Evolutionary conservation across 2,329 filamentous ascomycete species (phyloP), one percentile per base, ranked within the genome.

Genomic region (Didymella arachidicola): DNA sequence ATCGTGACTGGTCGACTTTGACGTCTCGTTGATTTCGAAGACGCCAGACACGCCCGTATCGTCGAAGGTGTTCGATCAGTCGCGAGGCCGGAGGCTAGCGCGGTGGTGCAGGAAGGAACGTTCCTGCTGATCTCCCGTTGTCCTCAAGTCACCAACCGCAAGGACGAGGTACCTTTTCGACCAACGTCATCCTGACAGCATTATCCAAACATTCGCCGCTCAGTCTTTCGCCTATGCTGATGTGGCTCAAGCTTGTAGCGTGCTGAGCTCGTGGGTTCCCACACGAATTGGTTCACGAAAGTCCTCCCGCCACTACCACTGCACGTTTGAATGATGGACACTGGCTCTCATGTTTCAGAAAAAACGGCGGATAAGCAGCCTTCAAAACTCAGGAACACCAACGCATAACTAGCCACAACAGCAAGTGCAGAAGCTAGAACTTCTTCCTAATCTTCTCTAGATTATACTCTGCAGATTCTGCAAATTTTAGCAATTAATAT

Each of bases 41-140:
- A 57, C 48, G 49, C 55, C 55, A 53, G 38, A 58, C 30, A 53
- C 55, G 55, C 56, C 45, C 44, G 25, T 50, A 45, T 49, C 39
- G 36, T 43, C 25, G 29, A 38, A 25, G 38, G 41, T 41, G 26
- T 27, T 29, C 27, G n/a, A 30, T 38, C 32, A 27, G 32, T n/a
- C 25, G 19, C 22, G 14, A 25, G 7, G 32, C 18, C 38, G 10
- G 38, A 25, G 19, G 38, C 19, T 41, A n/a, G n/a, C 36, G 19
- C 36, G 7, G 36, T 19, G 18, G 38, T 22, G 22, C 22, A 25
- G 19, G 19, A 41, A 41, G 38, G 19, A 41, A 12, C 19, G 38
- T 41, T 41, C 38, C 38, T 34, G 53, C 10, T 56, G 46, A 56
- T 56, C 53, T 56, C 39, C 53, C 46, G 46, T 26, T 34, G 12